Conservation (phyloP, 768 basidiomycete species). For the Suillus sp. region DNA sequence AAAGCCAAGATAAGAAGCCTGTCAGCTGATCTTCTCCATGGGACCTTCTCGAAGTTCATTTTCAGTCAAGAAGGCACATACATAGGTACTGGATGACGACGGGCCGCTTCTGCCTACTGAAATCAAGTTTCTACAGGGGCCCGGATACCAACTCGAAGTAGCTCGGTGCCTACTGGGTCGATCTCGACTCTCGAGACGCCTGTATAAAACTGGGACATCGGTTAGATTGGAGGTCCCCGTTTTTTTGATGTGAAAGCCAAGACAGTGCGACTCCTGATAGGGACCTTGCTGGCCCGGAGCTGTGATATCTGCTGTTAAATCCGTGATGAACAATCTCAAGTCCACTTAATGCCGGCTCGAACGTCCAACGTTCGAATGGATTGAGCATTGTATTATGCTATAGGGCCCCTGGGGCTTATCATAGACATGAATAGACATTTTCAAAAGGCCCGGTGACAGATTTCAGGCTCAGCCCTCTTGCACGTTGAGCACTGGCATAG, state of each 20-base stretch:
- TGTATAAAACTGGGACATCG: neutral
- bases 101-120: neutral
- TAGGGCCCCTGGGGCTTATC: neutral
- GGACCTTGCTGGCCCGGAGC: no score
- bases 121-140: neutral
- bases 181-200: neutral
- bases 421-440: neutral
- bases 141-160: neutral
- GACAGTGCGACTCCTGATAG: no score
- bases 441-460: neutral
- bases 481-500: neutral
- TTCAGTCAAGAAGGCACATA: neutral
- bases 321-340: neutral
- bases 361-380: no score
- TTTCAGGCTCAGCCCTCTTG: neutral
- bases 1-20: neutral
- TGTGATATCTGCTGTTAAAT: no score
- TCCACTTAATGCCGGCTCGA: neutral
- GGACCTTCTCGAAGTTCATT: neutral
- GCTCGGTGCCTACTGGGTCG: neutral
- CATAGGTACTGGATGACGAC: neutral
- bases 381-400: neutral
- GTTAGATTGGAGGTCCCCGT: neutral
- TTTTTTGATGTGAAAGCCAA: no score
- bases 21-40: neutral